Base-by-base conservation (phyloP, 2,329 filamentous ascomycete species). In the Colletotrichum horii region DNA sequence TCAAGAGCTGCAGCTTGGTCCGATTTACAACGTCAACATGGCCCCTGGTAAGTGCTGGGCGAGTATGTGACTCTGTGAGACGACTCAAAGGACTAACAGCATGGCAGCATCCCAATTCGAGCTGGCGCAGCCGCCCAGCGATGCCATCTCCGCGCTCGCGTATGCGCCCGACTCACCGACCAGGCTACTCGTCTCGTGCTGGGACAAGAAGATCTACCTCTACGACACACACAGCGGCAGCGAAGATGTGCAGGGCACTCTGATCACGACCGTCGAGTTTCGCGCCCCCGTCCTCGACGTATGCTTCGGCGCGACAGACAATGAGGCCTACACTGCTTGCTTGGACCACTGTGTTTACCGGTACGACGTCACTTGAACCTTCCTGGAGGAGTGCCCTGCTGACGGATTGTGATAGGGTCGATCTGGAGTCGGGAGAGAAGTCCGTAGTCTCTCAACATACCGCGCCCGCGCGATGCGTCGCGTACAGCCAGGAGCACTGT, bases 141-240 rank as follows among this genome's bases (percentile, higher is more conserved):
- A 99, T 85, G 95, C 94, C 80, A 94, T 98, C 80, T 98, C 96
- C 64, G 90, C 95, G 28, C 88, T 98, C 81, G 92, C 92, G 82
- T 99, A 98, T 89, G 95, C 96, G 78, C 94, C 95, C 43, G 87
- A 90, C 76, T 92, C 93, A n/a, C 90, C 93, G 4, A 92, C 89
- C 70, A 94, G 93, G 79, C 90, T 99, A 48, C 91, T 97, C n/a
- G 96, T 96, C 80, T 94, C 96, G 14, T 98, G 96, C 71, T 99
- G 97, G 97, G 96, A 98, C 86, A 95, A 93, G 85, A 92, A 95
- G 83, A 92, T 98, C 71, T 98, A 98, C 85, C 89, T 96, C 68
- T 98, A 98, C 88, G 95, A 98, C 82, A 90, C 94, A 75, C 86
- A 88, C 22, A 85, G 85, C 61, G 87, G 87, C 77, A 90, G 89